Evolutionary conservation across 2,329 filamentous ascomycete species (phyloP).

Genomic region (Raffaelea ambrosiae): DNA sequence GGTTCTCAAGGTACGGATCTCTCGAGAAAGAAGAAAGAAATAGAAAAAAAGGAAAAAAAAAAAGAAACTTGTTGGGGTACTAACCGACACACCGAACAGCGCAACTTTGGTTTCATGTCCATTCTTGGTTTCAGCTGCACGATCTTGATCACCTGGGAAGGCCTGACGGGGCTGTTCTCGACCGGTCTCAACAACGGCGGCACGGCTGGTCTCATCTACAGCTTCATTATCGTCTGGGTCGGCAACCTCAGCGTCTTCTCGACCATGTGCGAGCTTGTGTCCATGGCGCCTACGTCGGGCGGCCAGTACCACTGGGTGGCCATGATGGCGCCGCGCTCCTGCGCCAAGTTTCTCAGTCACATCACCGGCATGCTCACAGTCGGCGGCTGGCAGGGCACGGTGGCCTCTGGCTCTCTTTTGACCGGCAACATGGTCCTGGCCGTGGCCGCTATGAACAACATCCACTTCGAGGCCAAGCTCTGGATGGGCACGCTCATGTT

Average conservation of each 20-base stretch:
- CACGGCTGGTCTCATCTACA: constrained; percentile 43
- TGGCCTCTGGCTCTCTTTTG: constrained; percentile 30
- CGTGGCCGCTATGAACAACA: constrained; percentile 30
- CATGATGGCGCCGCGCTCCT: constrained; percentile 37
- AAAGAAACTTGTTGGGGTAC: no score
- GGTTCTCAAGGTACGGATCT: no score
- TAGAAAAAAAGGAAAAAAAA: no score
- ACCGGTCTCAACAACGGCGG: constrained; percentile 40
- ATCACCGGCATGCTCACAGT: constrained; percentile 41
- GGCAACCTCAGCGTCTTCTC: constrained; percentile 35
- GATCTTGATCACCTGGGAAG: constrained; percentile 46
- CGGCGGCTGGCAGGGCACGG: constrained; percentile 34
- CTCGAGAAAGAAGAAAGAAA: no score
- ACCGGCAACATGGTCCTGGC: constrained; percentile 39
- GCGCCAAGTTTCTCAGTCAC: constrained; percentile 47
- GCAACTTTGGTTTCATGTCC: constrained; percentile 40
- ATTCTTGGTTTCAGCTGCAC: constrained; percentile 45
- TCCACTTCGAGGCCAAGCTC: constrained; percentile 27
- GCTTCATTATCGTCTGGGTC: constrained; percentile 37
- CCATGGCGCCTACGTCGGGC: constrained; percentile 40
- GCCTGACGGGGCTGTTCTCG: constrained; percentile 18
- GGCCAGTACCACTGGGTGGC: constrained; percentile 56
- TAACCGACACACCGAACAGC: no score
- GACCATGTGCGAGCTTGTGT: constrained; percentile 31
- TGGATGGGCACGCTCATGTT: constrained; percentile 42